Conservation (phyloP, 257 asterid species). For the Gardenia jasminoides region DNA sequence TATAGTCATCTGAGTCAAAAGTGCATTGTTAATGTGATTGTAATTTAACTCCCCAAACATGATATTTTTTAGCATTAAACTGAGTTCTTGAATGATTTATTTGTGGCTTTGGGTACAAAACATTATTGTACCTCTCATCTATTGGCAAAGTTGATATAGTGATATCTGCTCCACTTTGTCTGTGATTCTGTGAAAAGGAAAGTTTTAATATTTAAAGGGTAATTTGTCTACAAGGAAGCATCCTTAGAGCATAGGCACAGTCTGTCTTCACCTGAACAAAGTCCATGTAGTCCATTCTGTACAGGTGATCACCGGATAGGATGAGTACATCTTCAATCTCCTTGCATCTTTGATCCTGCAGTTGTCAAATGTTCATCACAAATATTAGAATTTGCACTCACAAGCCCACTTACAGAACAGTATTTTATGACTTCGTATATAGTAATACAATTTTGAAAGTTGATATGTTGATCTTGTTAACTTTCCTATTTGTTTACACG, state of each 20-base stretch:
- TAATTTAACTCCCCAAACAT: not conserved
- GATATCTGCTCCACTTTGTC: conserved; percentile 96
- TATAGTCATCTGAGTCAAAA: not conserved
- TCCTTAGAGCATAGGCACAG: not conserved
- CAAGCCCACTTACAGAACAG: not conserved
- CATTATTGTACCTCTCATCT: conserved; percentile 58
- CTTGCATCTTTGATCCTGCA: conserved; percentile 89
- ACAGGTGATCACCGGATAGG: conserved; percentile 96
- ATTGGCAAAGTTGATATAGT: conserved; percentile 75
- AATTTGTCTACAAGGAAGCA: not conserved
- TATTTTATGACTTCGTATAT: not conserved
- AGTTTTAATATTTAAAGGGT: conserved; percentile 4
- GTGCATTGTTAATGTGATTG: not conserved
- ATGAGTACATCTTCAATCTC: conserved; percentile 94
- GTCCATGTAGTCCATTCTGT: conserved; percentile 97
- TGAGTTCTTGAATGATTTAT: not conserved
- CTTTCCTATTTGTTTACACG: not conserved
- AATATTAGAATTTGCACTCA: not conserved
- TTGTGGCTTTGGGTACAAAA: not conserved
- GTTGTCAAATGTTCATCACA: not conserved
- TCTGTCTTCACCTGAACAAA: conserved; percentile 65
- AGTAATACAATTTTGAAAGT: not conserved
- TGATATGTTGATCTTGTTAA: not conserved
- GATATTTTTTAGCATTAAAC: not conserved
- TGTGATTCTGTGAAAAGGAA: conserved; percentile 62